Evolutionary conservation across 352 stramenopile species (phyloP).

Genomic region (Globisporangium iwayamae): DNA sequence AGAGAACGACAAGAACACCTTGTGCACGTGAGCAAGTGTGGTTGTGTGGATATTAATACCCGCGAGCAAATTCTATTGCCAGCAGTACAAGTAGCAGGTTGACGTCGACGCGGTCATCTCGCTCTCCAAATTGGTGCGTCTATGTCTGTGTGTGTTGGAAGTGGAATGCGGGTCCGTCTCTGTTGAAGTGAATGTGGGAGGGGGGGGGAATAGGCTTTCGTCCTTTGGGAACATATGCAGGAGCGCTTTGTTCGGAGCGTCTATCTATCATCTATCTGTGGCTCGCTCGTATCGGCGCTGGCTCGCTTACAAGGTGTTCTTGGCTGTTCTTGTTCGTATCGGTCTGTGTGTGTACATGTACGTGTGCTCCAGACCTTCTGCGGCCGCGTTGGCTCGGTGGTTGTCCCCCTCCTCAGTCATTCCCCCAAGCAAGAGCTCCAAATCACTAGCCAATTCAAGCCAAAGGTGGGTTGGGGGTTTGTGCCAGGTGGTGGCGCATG

Average conservation of each 20-base stretch:
- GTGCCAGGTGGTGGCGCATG: conserved; percentile 10
- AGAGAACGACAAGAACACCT: not conserved
- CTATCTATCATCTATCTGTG: not conserved
- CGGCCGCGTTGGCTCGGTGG: not conserved
- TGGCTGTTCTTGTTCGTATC: not conserved
- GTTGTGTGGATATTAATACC: conserved; percentile 3
- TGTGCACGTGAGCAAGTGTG: not conserved
- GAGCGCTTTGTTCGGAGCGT: not conserved
- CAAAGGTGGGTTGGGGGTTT: conserved; percentile 9
- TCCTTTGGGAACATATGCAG: not conserved
- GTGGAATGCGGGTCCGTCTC: not conserved
- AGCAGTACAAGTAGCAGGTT: not conserved
- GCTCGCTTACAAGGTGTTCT: not conserved
- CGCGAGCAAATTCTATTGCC: not conserved
- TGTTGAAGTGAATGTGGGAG: conserved; percentile 7
- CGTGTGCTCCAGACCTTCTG: not conserved
- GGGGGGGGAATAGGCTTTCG: not conserved
- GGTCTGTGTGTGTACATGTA: not conserved
- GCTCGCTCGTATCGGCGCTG: not conserved
- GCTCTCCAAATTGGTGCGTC: conserved; percentile 1
- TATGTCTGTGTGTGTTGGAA: not conserved
- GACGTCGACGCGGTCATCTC: not conserved
- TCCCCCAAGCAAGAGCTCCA: not conserved
- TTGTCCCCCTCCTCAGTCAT: not conserved
- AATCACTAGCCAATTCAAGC: not conserved